These are phyloP conservation scores for Sicyos edulis DNA, from an alignment of 306 rosid species.

Conservation along the genomic window DNA sequence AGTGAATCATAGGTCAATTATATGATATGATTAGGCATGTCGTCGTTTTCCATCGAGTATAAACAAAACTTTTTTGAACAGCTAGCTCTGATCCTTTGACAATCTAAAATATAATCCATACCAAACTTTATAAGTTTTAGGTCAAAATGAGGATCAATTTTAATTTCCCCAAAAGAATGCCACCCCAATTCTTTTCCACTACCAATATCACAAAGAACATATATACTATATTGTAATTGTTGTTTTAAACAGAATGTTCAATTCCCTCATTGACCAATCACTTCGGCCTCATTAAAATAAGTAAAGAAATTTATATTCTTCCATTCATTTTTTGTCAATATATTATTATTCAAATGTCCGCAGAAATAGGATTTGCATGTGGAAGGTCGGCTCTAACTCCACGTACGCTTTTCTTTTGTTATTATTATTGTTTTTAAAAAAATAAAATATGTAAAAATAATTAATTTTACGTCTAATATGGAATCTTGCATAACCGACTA, in stretches of 20 bases:
- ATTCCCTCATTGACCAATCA: neutral
- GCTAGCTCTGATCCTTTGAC: neutral
- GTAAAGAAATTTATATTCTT: neutral
- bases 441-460: too few relatives aligned
- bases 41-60: neutral
- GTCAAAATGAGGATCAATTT: neutral
- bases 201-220: neutral
- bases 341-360: neutral
- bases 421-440: too few relatives aligned
- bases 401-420: neutral
- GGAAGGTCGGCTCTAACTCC: neutral
- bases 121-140: neutral
- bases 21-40: neutral
- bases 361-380: slow-evolving; percentile 16
- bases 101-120: neutral
- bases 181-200: slow-evolving; percentile 22
- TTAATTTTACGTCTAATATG: too few relatives aligned
- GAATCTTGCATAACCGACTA: too few relatives aligned
- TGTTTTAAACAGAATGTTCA: neutral
- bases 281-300: neutral
- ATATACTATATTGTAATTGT: neutral
- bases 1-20: slow-evolving; percentile 3
- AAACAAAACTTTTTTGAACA: neutral
- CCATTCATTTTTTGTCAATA: neutral
- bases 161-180: slow-evolving; percentile 12